Percentiles rank a stretch among this genome's conserved stretches.
phyloP scores from a whole-genome alignment of 1,284 basidiomycete genomes.

The Ustilago sp. region DNA sequence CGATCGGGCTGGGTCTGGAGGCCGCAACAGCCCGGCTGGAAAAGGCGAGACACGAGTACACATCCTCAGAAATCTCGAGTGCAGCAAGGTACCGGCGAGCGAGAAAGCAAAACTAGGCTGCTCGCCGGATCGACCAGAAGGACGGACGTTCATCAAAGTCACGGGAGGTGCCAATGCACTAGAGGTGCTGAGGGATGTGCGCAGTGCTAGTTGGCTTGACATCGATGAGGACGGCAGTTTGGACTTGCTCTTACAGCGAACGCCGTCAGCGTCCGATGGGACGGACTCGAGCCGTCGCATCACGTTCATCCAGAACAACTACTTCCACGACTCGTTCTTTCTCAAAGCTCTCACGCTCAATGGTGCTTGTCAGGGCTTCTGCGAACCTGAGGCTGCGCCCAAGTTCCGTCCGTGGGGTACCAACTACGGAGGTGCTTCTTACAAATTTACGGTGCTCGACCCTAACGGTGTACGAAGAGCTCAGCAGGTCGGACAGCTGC shows the following conservation, averaged over 20 bases:
- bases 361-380: conserved; percentile 86
- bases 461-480: conserved; percentile 89
- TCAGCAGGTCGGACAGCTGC: conserved; percentile 91
- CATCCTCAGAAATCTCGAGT: conserved; percentile 81
- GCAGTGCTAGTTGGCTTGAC: conserved; percentile 85
- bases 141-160: conserved; percentile 70
- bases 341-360: conserved; percentile 92
- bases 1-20: conserved; percentile 57
- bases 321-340: conserved; percentile 99
- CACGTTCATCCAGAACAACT: conserved; percentile 94
- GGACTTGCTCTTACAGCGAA: conserved; percentile 88
- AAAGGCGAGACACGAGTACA: conserved; percentile 74
- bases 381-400: conserved; percentile 71
- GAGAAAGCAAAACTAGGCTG: conserved; percentile 39
- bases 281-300: conserved; percentile 70
- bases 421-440: conserved; percentile 92
- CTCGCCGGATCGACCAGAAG: conserved; percentile 24
- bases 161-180: conserved; percentile 77
- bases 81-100: conserved; percentile 71
- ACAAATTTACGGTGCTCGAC: conserved; percentile 96
- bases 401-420: conserved; percentile 81
- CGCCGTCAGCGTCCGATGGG: conserved; percentile 20
- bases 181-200: conserved; percentile 80
- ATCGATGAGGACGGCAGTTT: conserved; percentile 96
- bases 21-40: conserved; percentile 38